A percentile compares a stretch with the other conserved stretches of the same genome.
phyloP scores from a whole-genome alignment of 495 filamentous ascomycete species.

The Hypoxylon fuscum region DNA sequence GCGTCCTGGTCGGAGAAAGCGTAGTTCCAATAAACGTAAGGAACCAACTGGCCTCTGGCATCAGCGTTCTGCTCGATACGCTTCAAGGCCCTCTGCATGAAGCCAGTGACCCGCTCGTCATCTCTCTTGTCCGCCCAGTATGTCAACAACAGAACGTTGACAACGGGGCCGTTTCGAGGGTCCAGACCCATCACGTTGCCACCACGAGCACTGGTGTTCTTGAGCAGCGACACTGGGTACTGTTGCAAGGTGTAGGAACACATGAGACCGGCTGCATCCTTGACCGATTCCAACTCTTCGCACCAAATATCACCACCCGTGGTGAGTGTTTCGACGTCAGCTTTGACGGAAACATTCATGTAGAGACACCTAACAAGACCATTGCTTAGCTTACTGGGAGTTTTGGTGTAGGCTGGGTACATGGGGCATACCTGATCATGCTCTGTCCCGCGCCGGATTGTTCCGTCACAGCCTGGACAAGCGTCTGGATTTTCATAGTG shows the following conservation, averaged over 20 bases:
- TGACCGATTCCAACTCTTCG: constrained; percentile 10
- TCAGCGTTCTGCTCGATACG: constrained; percentile 10
- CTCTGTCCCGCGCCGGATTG: background rate
- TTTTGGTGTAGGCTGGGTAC: background rate
- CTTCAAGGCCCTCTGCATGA: constrained; percentile 5
- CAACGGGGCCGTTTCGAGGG: constrained; percentile 13
- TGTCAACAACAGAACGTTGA: constrained; percentile 17
- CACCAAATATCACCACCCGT: constrained; percentile 16
- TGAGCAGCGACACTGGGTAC: constrained; percentile 30
- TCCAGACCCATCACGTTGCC: constrained; percentile 41
- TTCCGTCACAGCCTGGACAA: background rate
- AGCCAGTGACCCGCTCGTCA: constrained; percentile 11
- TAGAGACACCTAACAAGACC: background rate
- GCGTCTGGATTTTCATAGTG: background rate
- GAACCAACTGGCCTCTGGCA: constrained; percentile 28
- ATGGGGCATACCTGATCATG: background rate
- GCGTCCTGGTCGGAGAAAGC: constrained; percentile 53
- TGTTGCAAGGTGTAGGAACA: constrained; percentile 20
- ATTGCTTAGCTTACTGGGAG: background rate
- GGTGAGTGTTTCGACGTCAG: constrained; percentile 7
- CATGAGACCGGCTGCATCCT: constrained; percentile 9
- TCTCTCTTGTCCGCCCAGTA: constrained; percentile 26
- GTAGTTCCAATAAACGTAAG: constrained; percentile 51
- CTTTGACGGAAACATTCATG: constrained; percentile 3
- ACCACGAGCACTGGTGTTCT: constrained; percentile 24